These are phyloP conservation scores for Phtheirospermum japonicum DNA, from an alignment of 257 asterid genomes.

Conservation along the genomic window DNA sequence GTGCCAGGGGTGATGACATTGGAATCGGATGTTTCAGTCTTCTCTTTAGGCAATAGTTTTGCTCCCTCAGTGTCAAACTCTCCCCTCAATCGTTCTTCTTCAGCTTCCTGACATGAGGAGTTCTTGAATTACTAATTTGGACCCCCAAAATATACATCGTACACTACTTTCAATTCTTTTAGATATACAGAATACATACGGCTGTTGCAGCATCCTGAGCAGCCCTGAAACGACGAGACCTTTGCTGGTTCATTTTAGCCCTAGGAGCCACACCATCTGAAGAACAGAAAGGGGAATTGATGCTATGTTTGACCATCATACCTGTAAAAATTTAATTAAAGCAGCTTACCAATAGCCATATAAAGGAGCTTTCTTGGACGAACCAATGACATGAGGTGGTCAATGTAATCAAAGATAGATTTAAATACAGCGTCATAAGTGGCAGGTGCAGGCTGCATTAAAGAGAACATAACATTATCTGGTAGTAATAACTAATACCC, in stretches of 20 bases:
- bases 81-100: constrained; percentile 68
- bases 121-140: constrained; percentile 24
- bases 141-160: constrained; percentile 14
- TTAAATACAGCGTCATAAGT: constrained; percentile 83
- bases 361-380: constrained; percentile 96
- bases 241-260: constrained; percentile 99
- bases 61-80: constrained; percentile 70
- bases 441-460: constrained; percentile 83
- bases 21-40: constrained; percentile 85
- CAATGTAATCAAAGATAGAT: constrained; percentile 84
- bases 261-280: constrained; percentile 99
- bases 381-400: constrained; percentile 75
- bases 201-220: constrained; percentile 97
- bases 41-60: constrained; percentile 54
- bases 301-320: constrained; percentile 18
- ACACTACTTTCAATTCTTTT: constrained; percentile 19
- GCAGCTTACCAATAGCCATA: constrained; percentile 86
- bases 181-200: constrained; percentile 45
- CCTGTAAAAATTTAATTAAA: constrained; percentile 15
- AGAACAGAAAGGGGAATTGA: constrained; percentile 23
- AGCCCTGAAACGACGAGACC: constrained; percentile 97
- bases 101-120: constrained; percentile 65
- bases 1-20: constrained; percentile 99
- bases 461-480: constrained; percentile 23
- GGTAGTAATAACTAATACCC: constrained; percentile 20